Conservation (phyloP, 768 basidiomycete species). For the Pleurotus tuoliensis region DNA sequence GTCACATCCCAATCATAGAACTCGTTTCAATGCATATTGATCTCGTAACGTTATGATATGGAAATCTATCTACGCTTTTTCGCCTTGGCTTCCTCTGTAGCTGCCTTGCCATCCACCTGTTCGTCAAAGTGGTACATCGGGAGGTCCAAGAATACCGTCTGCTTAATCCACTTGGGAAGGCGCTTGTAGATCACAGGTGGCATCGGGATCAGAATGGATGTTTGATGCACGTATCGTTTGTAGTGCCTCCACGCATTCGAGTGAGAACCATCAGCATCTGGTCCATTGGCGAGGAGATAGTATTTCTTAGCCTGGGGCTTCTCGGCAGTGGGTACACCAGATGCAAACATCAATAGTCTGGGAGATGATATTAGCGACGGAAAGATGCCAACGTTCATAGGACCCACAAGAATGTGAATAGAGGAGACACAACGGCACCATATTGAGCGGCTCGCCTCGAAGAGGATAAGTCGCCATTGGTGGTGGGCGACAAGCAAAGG, state of each 20-base stretch:
- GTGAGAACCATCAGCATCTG: constrained; percentile 24
- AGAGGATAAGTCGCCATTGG: constrained; percentile 36
- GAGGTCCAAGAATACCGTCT: constrained; percentile 55
- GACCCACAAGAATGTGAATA: constrained; percentile 61
- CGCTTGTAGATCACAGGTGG: constrained; percentile 51
- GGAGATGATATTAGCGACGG: background rate
- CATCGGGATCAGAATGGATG: constrained; percentile 59
- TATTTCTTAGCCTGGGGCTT: constrained; percentile 60
- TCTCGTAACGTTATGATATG: background rate
- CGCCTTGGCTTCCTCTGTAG: constrained; percentile 30
- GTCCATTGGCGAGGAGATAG: constrained; percentile 48
- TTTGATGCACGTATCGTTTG: constrained; percentile 48
- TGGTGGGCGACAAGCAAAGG: constrained; percentile 54
- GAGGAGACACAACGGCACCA: constrained; percentile 55
- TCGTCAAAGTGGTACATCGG: constrained; percentile 60
- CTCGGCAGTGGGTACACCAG: constrained; percentile 68
- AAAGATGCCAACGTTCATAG: background rate
- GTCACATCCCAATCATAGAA: constrained; percentile 2
- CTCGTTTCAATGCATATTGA: background rate
- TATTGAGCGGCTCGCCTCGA: constrained; percentile 53
- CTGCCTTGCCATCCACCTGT: constrained; percentile 40
- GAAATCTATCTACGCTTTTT: background rate
- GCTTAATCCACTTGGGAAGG: constrained; percentile 50
- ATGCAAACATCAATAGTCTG: constrained; percentile 60
- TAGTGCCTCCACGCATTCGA: constrained; percentile 47